These are phyloP conservation scores for Agarophyton chilense DNA, from an alignment of 23 red algal species.

Conservation along the genomic window DNA sequence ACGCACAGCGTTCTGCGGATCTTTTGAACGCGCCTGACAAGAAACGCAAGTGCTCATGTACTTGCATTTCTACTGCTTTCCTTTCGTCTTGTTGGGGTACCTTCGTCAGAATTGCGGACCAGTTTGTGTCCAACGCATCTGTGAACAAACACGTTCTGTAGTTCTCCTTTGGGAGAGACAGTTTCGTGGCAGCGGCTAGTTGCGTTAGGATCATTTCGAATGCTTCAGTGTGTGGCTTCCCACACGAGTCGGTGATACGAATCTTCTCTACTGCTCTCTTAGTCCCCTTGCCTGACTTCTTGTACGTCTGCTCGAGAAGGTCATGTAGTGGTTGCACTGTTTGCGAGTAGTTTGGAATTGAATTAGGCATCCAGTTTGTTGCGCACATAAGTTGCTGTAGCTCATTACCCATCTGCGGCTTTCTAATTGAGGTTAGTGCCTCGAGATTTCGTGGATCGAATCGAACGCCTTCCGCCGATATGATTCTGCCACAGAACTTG, in stretches of 20 bases:
- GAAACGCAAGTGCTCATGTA: slow-evolving; percentile 4
- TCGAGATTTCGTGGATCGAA: slow-evolving; percentile 20
- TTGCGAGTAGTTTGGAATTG: neutral
- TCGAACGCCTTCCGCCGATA: neutral
- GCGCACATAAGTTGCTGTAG: slow-evolving; percentile 57
- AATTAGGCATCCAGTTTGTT: slow-evolving; percentile 50
- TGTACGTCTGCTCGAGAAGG: neutral
- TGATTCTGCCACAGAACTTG: slow-evolving; percentile 35
- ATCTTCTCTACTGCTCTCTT: neutral
- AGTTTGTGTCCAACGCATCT: slow-evolving; percentile 22
- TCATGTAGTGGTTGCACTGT: slow-evolving; percentile 23
- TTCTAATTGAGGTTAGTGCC: slow-evolving; percentile 2
- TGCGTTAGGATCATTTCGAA: neutral
- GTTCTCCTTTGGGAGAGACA: neutral
- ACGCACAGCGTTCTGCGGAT: neutral
- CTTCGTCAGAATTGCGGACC: slow-evolving; percentile 15
- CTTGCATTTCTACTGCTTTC: neutral
- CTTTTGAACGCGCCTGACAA: neutral
- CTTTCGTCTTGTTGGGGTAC: neutral
- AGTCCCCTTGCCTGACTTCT: slow-evolving; percentile 1
- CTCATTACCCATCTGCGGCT: neutral
- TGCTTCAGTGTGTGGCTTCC: neutral
- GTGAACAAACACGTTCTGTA: slow-evolving; percentile 11
- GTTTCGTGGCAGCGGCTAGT: neutral
- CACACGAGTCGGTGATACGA: neutral